phyloP scores from a whole-genome alignment of 2,329 filamentous ascomycete genomes.

The Cordyceps tenuipes region DNA sequence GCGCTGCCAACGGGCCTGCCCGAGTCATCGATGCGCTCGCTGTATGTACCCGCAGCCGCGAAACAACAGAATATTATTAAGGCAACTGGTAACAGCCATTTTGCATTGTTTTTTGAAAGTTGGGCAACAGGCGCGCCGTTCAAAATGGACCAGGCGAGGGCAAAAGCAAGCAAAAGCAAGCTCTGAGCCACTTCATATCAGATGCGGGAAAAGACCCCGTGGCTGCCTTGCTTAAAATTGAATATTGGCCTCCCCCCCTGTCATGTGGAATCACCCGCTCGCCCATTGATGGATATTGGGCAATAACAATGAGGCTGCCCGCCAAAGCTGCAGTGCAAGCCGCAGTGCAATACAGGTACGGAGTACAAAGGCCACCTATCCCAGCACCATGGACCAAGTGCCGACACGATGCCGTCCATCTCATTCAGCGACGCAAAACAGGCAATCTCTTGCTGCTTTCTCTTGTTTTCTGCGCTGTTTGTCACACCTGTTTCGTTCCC shows the following conservation, averaged over 20 bases:
- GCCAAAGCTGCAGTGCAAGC: neutral
- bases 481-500: neutral
- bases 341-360: no score
- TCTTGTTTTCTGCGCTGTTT: neutral
- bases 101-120: no score
- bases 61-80: no score
- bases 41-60: no score
- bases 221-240: neutral
- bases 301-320: neutral
- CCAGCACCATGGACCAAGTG: neutral
- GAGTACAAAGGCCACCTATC: neutral
- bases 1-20: neutral
- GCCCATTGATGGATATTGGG: neutral
- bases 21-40: no score
- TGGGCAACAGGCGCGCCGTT: no score
- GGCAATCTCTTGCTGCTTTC: neutral
- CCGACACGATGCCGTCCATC: neutral
- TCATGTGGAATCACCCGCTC: neutral
- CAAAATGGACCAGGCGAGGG: no score
- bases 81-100: no score
- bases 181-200: neutral
- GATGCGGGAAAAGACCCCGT: constrained; percentile 3
- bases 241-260: neutral
- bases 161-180: neutral
- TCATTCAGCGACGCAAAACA: neutral